Conservation (phyloP, 1,284 basidiomycete genomes). For the Ceratobasidium sp. region DNA sequence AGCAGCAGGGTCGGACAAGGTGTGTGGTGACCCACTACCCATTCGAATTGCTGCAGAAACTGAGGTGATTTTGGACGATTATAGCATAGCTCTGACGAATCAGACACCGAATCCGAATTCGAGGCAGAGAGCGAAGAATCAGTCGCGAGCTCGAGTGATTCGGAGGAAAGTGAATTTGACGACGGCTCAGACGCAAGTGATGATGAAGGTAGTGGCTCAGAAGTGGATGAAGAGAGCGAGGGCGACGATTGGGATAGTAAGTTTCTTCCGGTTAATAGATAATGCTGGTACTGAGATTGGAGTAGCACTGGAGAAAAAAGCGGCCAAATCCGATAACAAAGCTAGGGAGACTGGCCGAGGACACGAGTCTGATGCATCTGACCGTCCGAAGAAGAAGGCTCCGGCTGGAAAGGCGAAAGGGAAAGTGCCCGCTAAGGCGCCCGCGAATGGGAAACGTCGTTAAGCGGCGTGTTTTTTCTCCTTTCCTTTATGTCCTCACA, state of each 20-base stretch:
- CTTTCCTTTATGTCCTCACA: neutral
- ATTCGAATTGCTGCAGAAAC: conserved; percentile 22
- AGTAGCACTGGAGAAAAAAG: conserved; percentile 86
- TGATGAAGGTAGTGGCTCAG: conserved; percentile 71
- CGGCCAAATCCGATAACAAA: conserved; percentile 82
- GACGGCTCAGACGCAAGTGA: conserved; percentile 72
- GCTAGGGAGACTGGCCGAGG: conserved; percentile 62
- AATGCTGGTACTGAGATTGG: neutral
- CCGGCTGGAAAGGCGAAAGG: conserved; percentile 6
- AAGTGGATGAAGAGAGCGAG: conserved; percentile 74
- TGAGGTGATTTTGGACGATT: conserved; percentile 32
- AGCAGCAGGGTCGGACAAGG: conserved; percentile 66
- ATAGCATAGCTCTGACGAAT: conserved; percentile 73
- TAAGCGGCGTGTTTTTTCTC: neutral
- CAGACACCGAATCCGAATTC: conserved; percentile 83
- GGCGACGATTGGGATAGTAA: conserved; percentile 89
- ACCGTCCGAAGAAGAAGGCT: conserved; percentile 71
- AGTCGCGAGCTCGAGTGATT: conserved; percentile 61
- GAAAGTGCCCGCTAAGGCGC: conserved; percentile 27
- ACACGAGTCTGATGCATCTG: conserved; percentile 72
- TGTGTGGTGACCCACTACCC: conserved; percentile 50
- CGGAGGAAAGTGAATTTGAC: conserved; percentile 65
- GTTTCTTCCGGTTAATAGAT: neutral
- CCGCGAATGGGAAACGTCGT: conserved; percentile 25
- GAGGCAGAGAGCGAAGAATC: conserved; percentile 63